These are phyloP conservation scores for Gnaphalium uliginosum DNA, from an alignment of 129 eudicot genomes.

Conservation along the genomic window DNA sequence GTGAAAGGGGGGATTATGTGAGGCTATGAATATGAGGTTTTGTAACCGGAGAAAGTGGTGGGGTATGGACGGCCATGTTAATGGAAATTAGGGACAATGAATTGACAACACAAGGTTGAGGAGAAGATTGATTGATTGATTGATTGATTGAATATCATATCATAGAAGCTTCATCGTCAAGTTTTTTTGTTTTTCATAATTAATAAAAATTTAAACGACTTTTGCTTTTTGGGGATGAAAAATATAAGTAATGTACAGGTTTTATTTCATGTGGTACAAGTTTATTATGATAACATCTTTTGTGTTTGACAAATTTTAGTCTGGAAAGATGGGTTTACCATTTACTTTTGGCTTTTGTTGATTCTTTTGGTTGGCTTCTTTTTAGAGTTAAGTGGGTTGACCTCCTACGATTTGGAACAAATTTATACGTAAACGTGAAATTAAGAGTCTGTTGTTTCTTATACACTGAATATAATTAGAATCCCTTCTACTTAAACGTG, in stretches of 20 bases:
- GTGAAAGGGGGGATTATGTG: slow-evolving; percentile 37
- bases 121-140: slow-evolving; percentile 36
- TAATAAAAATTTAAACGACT: slow-evolving; percentile 21
- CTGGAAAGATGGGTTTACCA: slow-evolving; percentile 19
- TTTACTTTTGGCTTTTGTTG: slow-evolving; percentile 28
- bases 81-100: slow-evolving; percentile 43
- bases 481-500: slow-evolving; percentile 3
- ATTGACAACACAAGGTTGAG: slow-evolving; percentile 35
- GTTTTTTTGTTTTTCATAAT: slow-evolving; percentile 7
- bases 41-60: slow-evolving; percentile 41
- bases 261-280: slow-evolving; percentile 7
- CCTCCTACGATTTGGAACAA: slow-evolving; percentile 15
- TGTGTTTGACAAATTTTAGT: slow-evolving; percentile 19
- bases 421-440: slow-evolving; percentile 24
- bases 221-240: slow-evolving; percentile 15
- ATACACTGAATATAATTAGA: background rate
- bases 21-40: slow-evolving; percentile 63
- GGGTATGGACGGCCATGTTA: slow-evolving; percentile 45
- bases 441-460: background rate
- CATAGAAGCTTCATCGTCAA: slow-evolving; percentile 48
- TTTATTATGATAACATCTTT: background rate
- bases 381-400: slow-evolving; percentile 42
- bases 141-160: slow-evolving; percentile 35
- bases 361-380: slow-evolving; percentile 41
- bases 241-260: background rate